phyloP scores from a whole-genome alignment of 768 basidiomycete genomes.

The Collybia sordida region DNA sequence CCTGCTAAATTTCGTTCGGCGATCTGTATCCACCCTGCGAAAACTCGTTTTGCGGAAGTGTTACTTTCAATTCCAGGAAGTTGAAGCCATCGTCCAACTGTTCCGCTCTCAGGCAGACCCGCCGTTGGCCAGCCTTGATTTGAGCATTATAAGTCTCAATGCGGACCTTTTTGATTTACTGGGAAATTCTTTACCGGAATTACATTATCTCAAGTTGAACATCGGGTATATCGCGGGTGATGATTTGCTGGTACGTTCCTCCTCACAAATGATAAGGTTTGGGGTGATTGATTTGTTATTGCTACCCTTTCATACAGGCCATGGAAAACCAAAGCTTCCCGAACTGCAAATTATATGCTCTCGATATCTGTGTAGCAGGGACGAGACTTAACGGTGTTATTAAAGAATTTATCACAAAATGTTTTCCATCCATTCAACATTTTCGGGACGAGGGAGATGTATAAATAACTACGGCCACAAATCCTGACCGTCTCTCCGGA shows the following conservation, averaged over 20 bases:
- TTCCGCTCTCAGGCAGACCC: constrained; percentile 18
- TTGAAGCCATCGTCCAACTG: constrained; percentile 21
- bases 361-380: constrained; percentile 37
- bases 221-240: not conserved
- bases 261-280: not conserved
- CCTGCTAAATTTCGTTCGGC: constrained; percentile 28
- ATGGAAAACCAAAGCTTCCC: constrained; percentile 26
- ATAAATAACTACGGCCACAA: not conserved
- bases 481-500: no score
- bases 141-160: constrained; percentile 33
- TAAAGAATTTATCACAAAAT: constrained; percentile 26
- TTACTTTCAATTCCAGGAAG: constrained; percentile 33
- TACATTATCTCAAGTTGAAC: constrained; percentile 26
- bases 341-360: constrained; percentile 34
- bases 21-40: constrained; percentile 30
- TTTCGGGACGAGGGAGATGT: constrained; percentile 29
- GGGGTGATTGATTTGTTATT: not conserved
- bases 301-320: constrained; percentile 23
- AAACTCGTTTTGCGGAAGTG: constrained; percentile 38
- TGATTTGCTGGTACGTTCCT: not conserved
- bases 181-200: constrained; percentile 25
- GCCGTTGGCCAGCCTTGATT: constrained; percentile 25
- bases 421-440: constrained; percentile 33
- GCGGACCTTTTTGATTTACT: constrained; percentile 32
- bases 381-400: constrained; percentile 25